These are phyloP conservation scores for Penicillium macrosclerotiorum DNA, from an alignment of 495 filamentous ascomycete genomes.

Conservation along the genomic window DNA sequence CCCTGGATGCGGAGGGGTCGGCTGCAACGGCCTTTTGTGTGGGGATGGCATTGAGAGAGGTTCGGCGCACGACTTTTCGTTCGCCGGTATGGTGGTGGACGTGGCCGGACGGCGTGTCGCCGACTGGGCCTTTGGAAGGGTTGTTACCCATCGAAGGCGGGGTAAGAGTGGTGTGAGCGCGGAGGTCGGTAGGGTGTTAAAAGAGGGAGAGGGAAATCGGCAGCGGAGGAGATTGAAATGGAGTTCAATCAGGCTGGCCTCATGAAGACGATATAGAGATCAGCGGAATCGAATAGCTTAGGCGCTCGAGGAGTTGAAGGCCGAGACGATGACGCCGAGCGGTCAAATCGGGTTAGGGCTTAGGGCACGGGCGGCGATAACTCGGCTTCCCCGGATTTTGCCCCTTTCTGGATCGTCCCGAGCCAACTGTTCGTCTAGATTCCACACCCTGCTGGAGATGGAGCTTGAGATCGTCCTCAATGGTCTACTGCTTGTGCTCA, in stretches of 20 bases:
- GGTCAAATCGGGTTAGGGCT: constrained; percentile 25
- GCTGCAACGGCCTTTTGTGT: constrained; percentile 38
- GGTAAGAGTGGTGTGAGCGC: constrained; percentile 16
- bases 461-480: constrained; percentile 1
- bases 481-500: constrained; percentile 1
- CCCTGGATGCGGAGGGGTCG: constrained; percentile 42
- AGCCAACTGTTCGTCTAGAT: too few species aligned
- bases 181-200: constrained; percentile 1
- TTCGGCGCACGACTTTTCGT: constrained; percentile 38
- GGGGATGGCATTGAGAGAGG: constrained; percentile 40
- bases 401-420: neutral
- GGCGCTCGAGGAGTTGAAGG: constrained; percentile 12
- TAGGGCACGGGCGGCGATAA: constrained; percentile 22
- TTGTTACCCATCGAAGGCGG: constrained; percentile 49
- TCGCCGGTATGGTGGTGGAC: constrained; percentile 27
- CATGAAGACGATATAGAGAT: constrained; percentile 20
- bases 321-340: constrained; percentile 23
- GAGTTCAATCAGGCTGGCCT: constrained; percentile 18
- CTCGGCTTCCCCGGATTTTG: constrained; percentile 22
- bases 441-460: too few species aligned
- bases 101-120: constrained; percentile 33
- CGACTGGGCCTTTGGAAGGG: constrained; percentile 46
- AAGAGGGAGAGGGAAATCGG: constrained; percentile 3
- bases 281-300: constrained; percentile 5
- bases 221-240: constrained; percentile 11